phyloP scores from a whole-genome alignment of 768 basidiomycete species.

The Aureoboletus auriporus region DNA sequence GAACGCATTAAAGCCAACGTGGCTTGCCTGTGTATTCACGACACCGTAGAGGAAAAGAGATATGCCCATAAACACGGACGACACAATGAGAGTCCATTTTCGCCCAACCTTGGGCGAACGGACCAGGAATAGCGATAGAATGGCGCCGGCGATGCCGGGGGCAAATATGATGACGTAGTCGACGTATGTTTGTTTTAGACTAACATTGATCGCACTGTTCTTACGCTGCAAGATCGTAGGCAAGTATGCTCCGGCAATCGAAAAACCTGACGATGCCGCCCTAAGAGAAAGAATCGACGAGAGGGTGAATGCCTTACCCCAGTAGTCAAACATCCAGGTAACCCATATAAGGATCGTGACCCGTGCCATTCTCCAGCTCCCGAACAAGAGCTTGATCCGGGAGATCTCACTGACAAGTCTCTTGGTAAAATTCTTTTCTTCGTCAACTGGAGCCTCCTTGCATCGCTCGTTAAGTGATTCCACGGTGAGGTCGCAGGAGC shows the following conservation, averaged over 20 bases:
- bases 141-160: constrained; percentile 4
- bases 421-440: not conserved
- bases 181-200: constrained; percentile 5
- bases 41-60: constrained; percentile 8
- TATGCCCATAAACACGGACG: constrained; percentile 4
- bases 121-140: constrained; percentile 8
- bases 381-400: constrained; percentile 12
- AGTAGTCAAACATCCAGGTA: constrained; percentile 12
- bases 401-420: constrained; percentile 3
- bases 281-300: not conserved
- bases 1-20: constrained; percentile 8
- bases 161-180: constrained; percentile 9
- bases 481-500: constrained; percentile 7
- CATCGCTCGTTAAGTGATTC: constrained; percentile 11
- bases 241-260: constrained; percentile 1
- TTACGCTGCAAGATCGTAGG: constrained; percentile 13
- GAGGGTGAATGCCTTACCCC: constrained; percentile 1
- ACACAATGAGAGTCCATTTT: constrained; percentile 16
- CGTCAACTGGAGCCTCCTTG: not conserved
- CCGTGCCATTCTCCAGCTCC: constrained; percentile 11
- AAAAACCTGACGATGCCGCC: not conserved
- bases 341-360: constrained; percentile 10
- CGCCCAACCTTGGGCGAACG: constrained; percentile 11
- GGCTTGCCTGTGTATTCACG: constrained; percentile 11
- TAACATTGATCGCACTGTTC: constrained; percentile 6